Evolutionary conservation across 805 yeast species (phyloP), one percentile per base, ranked within the genome.

Genomic region (Ascoidea rubescens): DNA sequence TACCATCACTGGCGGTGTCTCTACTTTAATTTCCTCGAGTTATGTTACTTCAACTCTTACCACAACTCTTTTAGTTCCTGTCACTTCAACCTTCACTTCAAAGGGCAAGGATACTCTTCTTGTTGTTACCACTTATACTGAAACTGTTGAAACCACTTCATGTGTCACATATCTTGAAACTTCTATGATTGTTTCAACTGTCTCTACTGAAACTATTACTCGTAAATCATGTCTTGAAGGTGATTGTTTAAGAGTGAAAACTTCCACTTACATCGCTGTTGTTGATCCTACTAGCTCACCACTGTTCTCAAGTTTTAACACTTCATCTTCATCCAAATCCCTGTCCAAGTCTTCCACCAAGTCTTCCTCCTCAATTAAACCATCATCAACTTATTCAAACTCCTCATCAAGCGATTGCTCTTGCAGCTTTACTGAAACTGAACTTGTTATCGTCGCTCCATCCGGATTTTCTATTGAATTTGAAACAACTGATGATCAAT

Each of bases 101-200:
- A 46, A 30, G 6, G 58, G 58, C 5, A 53, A 50, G 14, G 51
- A 57, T 43, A 54, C 56, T 8, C 54, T 55, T 31, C 37, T 55
- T 6, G 45, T 55, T 21, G 51, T 55, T 31, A 55, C 58, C n/a
- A 55, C 58, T 12, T 55, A 37, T 48, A 54, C 55, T 31, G 52
- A 49, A 46, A 49, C 49, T 21, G 52, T 54, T 5, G 52, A 52
- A 44, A 55, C 58, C 42, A 55, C 58, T n/a, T 54, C 56, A 31
- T 55, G 58, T 49, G 52, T 53, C 16, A 55, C 58, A 6, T 48
- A 48, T 6, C 52, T 52, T n/a, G 47, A 48, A 17, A 55, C 58
- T n/a, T 54, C 56, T 32, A 48, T 55, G 58, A 52, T 55, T 52
- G 55, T 55, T 12, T 51, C 54, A 3, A 55, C 58, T 8, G 56